Conservation (phyloP, 495 filamentous ascomycete genomes). For the Lepraria neglecta region DNA sequence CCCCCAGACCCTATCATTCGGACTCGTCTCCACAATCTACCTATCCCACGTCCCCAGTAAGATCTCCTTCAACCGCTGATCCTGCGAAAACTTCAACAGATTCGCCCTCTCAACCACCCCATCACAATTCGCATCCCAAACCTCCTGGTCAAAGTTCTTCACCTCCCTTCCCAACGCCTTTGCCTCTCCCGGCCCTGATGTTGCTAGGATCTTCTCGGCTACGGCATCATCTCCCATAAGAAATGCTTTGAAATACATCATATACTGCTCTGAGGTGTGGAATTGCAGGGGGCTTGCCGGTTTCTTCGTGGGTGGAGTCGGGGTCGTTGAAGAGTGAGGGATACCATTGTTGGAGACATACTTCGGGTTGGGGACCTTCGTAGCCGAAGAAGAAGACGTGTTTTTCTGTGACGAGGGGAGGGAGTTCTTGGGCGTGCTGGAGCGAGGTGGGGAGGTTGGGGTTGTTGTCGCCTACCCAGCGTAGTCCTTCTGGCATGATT, state of each 20-base stretch:
- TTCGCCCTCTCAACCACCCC: conserved; percentile 52
- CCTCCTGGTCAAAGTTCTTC: conserved; percentile 41
- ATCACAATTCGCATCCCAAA: conserved; percentile 47
- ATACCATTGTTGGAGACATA: conserved; percentile 9
- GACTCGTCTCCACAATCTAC: conserved; percentile 57
- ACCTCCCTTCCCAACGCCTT: conserved; percentile 47
- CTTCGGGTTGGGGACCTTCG: background rate
- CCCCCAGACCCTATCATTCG: conserved; percentile 59
- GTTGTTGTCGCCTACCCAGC: conserved; percentile 5
- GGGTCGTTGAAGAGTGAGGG: conserved; percentile 1
- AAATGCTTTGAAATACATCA: conserved; percentile 5
- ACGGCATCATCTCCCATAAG: conserved; percentile 10
- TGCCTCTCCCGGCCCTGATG: conserved; percentile 1
- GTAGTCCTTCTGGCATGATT: conserved; percentile 1
- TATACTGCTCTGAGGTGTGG: conserved; percentile 12
- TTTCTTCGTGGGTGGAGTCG: background rate
- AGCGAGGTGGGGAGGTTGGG: background rate
- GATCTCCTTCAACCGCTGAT: conserved; percentile 35
- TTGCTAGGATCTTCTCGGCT: conserved; percentile 4
- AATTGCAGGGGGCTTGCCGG: conserved; percentile 7
- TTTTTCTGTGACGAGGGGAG: conserved; percentile 9
- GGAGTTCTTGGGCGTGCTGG: conserved; percentile 2
- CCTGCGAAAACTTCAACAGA: conserved; percentile 49
- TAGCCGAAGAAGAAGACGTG: conserved; percentile 6
- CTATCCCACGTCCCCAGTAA: conserved; percentile 51